Evolutionary conservation across 345 rosid genomes (phyloP), one percentile per base, ranked within the genome.

Genomic region (Excoecaria cochinchinensis): DNA sequence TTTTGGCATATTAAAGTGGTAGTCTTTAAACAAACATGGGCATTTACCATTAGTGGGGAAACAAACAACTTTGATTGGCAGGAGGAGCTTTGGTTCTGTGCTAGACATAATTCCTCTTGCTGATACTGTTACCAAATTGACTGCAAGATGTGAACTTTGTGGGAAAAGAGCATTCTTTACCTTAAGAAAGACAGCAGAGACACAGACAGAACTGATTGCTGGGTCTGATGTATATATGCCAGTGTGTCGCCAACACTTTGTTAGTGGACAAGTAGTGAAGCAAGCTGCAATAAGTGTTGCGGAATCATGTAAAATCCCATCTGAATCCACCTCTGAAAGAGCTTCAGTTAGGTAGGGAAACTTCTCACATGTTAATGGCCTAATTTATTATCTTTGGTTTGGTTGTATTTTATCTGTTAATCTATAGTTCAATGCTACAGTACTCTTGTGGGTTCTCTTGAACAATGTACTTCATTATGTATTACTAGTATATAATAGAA

Each of bases 221-320:
- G 98, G 99, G 21, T 84, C 90, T 58, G 93, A 90, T 66, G 80
- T 91, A 17, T 93, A 95, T 82, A 90, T 93, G 98, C 99, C 94
- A 0, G 93, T 89, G 24, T 95, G 99, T 81, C 94, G 97, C 9
- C 90, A 85, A 60, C 99, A 91, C 77, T 91, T 93, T 48, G 80
- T 88, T 17, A 77, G 74, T 56, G 85, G 91, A 6, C 89, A 90
- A 64, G 77, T 75, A 13, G 90, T 79, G 46, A 71, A 74, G 42
- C 83, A 82, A 71, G 79, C 88, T 17, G 80, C 86, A 6, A 85
- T 62, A 75, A 77, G 52, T 52, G 82, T 69, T 8, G 42, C 75
- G 69, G 84, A 82, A 67, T 68, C 86, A 60, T 76, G 52, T 15
- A 82, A 81, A 73, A 72, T 71, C 64, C 80, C 67, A 65, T 40